A percentile compares a stretch with the other conserved stretches of the same genome.
phyloP scores from a whole-genome alignment of 2,329 filamentous ascomycete genomes.

The Talaromyces sp. region DNA sequence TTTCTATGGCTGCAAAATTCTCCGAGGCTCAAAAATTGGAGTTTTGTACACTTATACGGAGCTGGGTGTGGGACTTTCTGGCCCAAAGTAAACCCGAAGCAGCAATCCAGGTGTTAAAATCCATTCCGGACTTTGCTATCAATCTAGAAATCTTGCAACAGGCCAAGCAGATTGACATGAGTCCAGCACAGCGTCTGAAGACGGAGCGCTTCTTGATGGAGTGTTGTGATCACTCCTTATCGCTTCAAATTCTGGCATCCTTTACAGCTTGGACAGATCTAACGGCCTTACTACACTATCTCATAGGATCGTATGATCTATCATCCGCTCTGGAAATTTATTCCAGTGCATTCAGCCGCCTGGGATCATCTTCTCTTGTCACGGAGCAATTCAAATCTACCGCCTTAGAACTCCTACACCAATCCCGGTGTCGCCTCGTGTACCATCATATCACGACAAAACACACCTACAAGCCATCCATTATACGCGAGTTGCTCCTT shows the following conservation, averaged over 20 bases:
- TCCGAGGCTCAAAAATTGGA: slow-evolving; percentile 33
- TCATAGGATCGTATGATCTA: slow-evolving; percentile 45
- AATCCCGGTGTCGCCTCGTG: slow-evolving; percentile 64
- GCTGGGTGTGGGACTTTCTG: slow-evolving; percentile 68
- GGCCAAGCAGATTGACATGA: slow-evolving; percentile 22
- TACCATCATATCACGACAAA: slow-evolving; percentile 61
- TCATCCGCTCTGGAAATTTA: slow-evolving; percentile 39
- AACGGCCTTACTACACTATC: slow-evolving; percentile 64
- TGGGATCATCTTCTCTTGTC: slow-evolving; percentile 36
- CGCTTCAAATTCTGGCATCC: slow-evolving; percentile 45
- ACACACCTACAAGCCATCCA: slow-evolving; percentile 64
- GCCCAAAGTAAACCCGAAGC: slow-evolving; percentile 34
- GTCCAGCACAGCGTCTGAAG: slow-evolving; percentile 36
- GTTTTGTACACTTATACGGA: slow-evolving; percentile 53
- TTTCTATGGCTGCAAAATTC: slow-evolving; percentile 54
- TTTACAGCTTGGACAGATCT: slow-evolving; percentile 60
- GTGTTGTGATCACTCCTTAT: slow-evolving; percentile 55
- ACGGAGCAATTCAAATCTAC: slow-evolving; percentile 31
- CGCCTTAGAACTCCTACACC: slow-evolving; percentile 61
- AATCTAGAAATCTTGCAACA: slow-evolving; percentile 30
- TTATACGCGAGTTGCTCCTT: slow-evolving; percentile 61
- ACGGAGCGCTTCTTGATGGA: slow-evolving; percentile 47
- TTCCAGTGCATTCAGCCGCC: slow-evolving; percentile 42
- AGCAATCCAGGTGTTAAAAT: slow-evolving; percentile 39
- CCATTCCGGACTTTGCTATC: slow-evolving; percentile 36